Evolutionary conservation across 768 basidiomycete species (phyloP).

Genomic region (Pleurotus pulmonarius): DNA sequence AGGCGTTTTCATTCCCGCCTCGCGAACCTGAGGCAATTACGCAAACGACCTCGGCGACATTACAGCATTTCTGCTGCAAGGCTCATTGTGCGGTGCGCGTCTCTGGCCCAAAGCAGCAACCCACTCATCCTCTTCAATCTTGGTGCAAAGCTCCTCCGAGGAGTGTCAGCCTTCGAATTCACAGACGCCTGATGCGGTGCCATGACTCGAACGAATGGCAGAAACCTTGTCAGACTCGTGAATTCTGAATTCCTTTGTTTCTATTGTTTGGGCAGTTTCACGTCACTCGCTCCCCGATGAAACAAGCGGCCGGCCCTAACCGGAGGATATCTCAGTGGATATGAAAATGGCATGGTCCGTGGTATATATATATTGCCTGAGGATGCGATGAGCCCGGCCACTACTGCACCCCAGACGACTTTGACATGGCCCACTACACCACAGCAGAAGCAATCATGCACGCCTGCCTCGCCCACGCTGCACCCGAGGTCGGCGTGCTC

Average conservation of each 20-base stretch:
- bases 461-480: slow-evolving; percentile 4
- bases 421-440: background rate
- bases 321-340: too few relatives aligned
- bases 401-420: background rate
- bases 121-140: background rate
- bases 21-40: background rate
- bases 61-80: too few relatives aligned
- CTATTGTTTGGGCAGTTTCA: slow-evolving; percentile 19
- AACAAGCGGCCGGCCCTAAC: too few relatives aligned
- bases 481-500: slow-evolving; percentile 8
- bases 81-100: too few relatives aligned
- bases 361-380: slow-evolving; percentile 5
- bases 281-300: slow-evolving; percentile 24
- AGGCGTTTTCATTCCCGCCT: background rate
- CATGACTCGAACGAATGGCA: background rate
- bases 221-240: background rate
- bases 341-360: too few relatives aligned
- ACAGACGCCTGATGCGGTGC: background rate
- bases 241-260: background rate
- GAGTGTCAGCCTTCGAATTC: background rate
- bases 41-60: background rate
- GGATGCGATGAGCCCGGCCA: background rate
- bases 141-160: background rate
- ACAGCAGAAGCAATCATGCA: background rate
- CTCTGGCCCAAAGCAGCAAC: background rate